phyloP scores from a whole-genome alignment of 257 asterid genomes.

The Solanum appendiculatum region DNA sequence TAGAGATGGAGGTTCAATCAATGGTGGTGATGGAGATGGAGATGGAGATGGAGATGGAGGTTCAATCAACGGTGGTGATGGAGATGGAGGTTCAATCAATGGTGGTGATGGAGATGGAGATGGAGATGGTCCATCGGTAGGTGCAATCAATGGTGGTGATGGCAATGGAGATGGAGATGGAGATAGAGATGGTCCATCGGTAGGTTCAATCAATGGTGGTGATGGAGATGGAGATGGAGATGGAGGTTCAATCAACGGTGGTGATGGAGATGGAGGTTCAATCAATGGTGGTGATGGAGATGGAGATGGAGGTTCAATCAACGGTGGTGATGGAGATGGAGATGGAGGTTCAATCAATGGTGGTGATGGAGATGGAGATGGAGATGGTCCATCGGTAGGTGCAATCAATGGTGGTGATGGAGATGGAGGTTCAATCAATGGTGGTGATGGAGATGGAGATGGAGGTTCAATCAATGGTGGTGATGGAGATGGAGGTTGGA shows the following conservation, averaged over 20 bases:
- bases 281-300: not conserved
- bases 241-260: not conserved
- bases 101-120: not conserved
- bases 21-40: not conserved
- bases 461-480: not conserved
- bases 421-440: not conserved
- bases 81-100: not conserved
- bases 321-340: not conserved
- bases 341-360: not conserved
- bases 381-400: too few species aligned
- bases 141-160: not conserved
- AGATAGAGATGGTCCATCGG: not conserved
- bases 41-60: not conserved
- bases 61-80: not conserved
- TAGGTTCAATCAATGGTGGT: not conserved
- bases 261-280: not conserved
- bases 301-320: not conserved
- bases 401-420: not conserved
- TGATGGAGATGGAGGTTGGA: not conserved
- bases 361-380: not conserved
- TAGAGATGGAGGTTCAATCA: not conserved
- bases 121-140: not conserved
- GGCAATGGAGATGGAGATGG: not conserved
- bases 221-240: not conserved
- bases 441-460: not conserved